A percentile compares a stretch with the other conserved stretches of the same genome.
Evolutionary conservation across 805 yeast genomes (phyloP).

Genomic region (Brettanomyces custersianus): DNA sequence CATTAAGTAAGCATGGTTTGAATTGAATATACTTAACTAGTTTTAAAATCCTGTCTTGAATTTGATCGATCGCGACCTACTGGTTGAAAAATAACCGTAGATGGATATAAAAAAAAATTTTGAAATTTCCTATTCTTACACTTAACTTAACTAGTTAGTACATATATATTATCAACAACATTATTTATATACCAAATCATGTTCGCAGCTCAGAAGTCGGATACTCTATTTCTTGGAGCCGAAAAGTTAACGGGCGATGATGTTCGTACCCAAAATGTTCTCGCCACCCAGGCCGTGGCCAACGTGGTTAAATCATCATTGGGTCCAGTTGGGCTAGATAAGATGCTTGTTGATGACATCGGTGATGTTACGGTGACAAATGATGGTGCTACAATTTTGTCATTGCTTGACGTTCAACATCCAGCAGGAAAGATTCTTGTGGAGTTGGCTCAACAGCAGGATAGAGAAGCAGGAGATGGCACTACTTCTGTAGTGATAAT

Average conservation of each 20-base stretch:
- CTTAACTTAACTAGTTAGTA: no score
- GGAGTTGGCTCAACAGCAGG: constrained; percentile 97
- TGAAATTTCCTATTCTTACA: no score
- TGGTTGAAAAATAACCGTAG: no score
- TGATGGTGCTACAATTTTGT: constrained; percentile 95
- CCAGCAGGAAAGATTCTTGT: constrained; percentile 98
- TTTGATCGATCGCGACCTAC: no score
- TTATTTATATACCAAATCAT: constrained; percentile 24
- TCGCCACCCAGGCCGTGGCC: constrained; percentile 85
- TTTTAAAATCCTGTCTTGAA: no score
- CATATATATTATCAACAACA: no score
- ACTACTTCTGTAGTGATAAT: constrained; percentile 93
- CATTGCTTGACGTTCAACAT: constrained; percentile 90
- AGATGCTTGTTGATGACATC: constrained; percentile 97
- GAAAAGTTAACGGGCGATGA: constrained; percentile 95
- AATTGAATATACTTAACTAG: no score
- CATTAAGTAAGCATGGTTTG: no score
- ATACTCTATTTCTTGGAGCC: constrained; percentile 90
- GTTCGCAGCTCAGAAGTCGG: constrained; percentile 78
- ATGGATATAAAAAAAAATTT: no score
- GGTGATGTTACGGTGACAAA: constrained; percentile 98
- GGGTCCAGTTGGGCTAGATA: constrained; percentile 98
- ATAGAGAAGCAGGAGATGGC: constrained; percentile 91
- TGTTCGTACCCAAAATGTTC: constrained; percentile 88
- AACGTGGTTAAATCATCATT: constrained; percentile 83